Evolutionary conservation across 179 eudicot genomes (phyloP), one percentile per base, ranked within the genome.

Genomic region (Sideroxylon spinosum): DNA sequence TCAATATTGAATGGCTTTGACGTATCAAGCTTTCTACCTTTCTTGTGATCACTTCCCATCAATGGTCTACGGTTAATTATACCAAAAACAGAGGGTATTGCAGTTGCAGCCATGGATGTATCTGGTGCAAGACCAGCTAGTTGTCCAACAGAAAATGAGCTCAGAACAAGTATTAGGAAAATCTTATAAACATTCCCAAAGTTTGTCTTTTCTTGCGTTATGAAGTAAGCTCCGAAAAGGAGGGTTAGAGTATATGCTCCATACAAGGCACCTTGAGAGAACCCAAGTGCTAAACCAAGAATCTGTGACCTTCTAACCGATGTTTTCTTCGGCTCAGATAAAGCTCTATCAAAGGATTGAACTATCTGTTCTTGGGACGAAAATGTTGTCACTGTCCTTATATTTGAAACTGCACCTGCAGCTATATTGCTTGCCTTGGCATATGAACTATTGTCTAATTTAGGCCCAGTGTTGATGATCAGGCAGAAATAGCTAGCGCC

Each of bases 121-220:
- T 87, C 88, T 5, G 90, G 90, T 2, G 88, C 90, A 9, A 87
- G 88, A 10, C 90, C 90, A 19, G 90, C 90, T 60, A 87, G 79
- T 32, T 87, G 90, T 44, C 90, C 90, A 13, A 87, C 88, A 0
- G 90, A 85, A 71, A 87, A 87, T 61, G 90, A 87, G 84, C 90
- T 87, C 26, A 87, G 79, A 10, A 87, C 90, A 72, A 87, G 86
- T 70, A 87, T 87, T 26, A 87, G 77, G 62, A 87, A 87, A 49
- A 87, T 87, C 80, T 87, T 87, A 73, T 81, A 83, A 2, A 87
- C 90, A 9, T 67, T 83, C 19, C 90, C 88, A 50, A 87, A 85
- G 14, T 63, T 73, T 6, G 88, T 75, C 50, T 67, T 9, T 14
- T 56, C 78, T 69, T 82, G n/a, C 65, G 82, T 78, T n/a, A 87